These are phyloP conservation scores for Baorangia bicolor DNA, from an alignment of 768 basidiomycete genomes.

Conservation along the genomic window DNA sequence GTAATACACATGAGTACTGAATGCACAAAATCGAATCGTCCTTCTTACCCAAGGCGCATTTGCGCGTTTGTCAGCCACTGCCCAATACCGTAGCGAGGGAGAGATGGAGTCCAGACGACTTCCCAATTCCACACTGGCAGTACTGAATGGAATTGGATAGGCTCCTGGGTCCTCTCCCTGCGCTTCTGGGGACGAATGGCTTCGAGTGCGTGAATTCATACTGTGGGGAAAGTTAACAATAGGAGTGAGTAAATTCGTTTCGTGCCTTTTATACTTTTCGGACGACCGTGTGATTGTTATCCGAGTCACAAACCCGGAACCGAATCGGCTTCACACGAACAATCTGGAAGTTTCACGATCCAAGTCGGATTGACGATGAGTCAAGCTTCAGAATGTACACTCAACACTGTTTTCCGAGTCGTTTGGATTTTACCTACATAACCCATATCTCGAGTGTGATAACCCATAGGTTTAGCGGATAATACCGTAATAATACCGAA, in stretches of 20 bases:
- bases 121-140: background rate
- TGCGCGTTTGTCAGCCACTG: background rate
- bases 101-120: constrained; percentile 20
- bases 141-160: constrained; percentile 17
- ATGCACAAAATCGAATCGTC: background rate
- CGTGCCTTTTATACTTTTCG: background rate
- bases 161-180: constrained; percentile 14
- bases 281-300: background rate
- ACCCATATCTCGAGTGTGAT: too few relatives aligned
- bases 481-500: too few relatives aligned
- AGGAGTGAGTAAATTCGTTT: background rate
- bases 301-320: background rate
- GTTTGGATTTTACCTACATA: too few relatives aligned
- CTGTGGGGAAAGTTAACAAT: fast-evolving
- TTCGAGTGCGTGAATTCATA: background rate
- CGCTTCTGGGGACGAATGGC: background rate
- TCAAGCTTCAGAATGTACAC: background rate
- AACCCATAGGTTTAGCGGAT: too few relatives aligned
- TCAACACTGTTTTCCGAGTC: too few relatives aligned
- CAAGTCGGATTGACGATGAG: background rate
- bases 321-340: background rate
- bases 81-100: constrained; percentile 11
- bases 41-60: constrained; percentile 12
- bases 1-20: background rate
- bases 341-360: background rate